Evolutionary conservation across 108 stramenopile genomes (phyloP).

Genomic region (Skeletonema menzelii): DNA sequence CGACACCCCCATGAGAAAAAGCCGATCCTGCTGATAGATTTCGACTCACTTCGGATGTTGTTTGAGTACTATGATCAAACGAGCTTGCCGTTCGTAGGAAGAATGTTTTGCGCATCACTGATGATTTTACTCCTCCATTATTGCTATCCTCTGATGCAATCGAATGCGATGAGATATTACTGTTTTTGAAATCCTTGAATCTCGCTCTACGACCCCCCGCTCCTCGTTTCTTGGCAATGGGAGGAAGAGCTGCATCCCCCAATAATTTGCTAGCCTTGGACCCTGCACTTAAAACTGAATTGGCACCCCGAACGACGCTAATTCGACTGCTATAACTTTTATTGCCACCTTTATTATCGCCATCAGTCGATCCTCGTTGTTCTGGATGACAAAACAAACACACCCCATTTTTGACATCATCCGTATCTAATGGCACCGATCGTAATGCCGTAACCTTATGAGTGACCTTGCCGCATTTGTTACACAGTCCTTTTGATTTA

Average conservation of each 20-base stretch:
- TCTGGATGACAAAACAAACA: constrained; percentile 13
- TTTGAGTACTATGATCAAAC: no score
- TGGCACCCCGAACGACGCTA: not conserved
- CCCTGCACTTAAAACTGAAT: no score
- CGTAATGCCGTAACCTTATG: constrained; percentile 26
- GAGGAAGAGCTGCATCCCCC: not conserved
- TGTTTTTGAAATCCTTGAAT: not conserved
- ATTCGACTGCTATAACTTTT: not conserved
- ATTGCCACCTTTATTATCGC: not conserved
- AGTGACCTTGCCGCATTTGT: constrained; percentile 12
- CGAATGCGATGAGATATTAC: not conserved
- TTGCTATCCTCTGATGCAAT: no score
- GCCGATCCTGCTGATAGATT: not conserved
- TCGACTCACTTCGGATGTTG: no score
- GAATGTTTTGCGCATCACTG: no score
- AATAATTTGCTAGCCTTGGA: not conserved
- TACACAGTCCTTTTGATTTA: constrained; percentile 11
- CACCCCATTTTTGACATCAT: not conserved
- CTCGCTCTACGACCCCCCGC: not conserved
- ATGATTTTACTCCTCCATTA: no score
- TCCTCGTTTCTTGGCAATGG: not conserved
- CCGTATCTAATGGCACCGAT: constrained; percentile 6
- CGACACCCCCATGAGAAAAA: not conserved
- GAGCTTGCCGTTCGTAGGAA: no score
- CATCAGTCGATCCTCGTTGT: not conserved